Conservation (phyloP, 345 rosid genomes). For the Populus simonii region DNA sequence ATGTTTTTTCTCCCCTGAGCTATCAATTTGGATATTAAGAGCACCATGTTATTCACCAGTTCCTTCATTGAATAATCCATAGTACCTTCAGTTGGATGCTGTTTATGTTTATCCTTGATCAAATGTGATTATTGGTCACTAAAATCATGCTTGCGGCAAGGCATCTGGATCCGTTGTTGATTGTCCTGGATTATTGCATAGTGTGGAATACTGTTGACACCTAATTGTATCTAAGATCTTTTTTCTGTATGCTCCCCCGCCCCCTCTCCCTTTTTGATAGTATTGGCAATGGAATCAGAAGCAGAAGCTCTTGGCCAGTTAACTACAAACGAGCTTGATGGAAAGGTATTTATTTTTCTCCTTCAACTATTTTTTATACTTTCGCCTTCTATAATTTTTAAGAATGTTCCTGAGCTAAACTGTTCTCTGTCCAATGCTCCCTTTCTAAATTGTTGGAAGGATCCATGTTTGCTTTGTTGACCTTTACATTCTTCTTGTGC, state of each 20-base stretch:
- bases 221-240: slow-evolving; percentile 3
- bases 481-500: not conserved
- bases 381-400: not conserved
- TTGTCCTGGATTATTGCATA: not conserved
- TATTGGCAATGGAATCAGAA: slow-evolving; percentile 71
- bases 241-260: not conserved
- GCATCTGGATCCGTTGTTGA: not conserved
- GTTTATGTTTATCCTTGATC: not conserved
- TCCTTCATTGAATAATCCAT: not conserved
- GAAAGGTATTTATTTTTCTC: slow-evolving; percentile 44
- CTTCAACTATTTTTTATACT: not conserved
- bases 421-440: not conserved
- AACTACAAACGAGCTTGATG: slow-evolving; percentile 63
- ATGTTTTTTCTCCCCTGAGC: not conserved
- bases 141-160: not conserved
- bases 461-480: not conserved
- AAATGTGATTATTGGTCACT: not conserved
- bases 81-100: not conserved
- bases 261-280: slow-evolving; percentile 11
- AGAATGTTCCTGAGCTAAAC: not conserved
- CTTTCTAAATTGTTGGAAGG: not conserved
- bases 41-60: not conserved
- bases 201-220: not conserved
- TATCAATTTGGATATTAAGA: not conserved
- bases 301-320: slow-evolving; percentile 68